Evolutionary conservation across 164 flowering plant genomes (phyloP).

Genomic region (Nymphaea colorata): DNA sequence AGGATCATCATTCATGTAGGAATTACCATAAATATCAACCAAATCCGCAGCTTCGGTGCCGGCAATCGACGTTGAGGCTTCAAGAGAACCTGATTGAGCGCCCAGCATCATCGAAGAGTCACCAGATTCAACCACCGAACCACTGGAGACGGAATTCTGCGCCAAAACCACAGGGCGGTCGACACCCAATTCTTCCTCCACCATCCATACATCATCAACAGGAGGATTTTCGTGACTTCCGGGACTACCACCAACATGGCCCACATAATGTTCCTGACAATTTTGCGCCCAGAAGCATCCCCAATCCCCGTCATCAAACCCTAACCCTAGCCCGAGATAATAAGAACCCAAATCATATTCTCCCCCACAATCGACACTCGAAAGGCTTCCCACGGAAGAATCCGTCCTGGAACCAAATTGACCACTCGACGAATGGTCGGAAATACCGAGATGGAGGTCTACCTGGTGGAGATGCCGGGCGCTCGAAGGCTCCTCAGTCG

Average conservation of each 20-base stretch:
- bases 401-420: conserved; percentile 10
- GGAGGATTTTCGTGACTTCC: not conserved
- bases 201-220: not conserved
- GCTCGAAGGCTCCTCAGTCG: conserved; percentile 15
- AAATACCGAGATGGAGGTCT: conserved; percentile 45
- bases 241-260: not conserved
- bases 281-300: conserved; percentile 21
- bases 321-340: conserved; percentile 25
- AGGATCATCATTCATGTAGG: not conserved
- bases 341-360: conserved; percentile 13
- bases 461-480: conserved; percentile 35
- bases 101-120: conserved; percentile 10
- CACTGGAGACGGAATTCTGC: conserved; percentile 2
- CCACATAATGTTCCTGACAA: not conserved
- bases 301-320: conserved; percentile 21
- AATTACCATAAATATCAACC: not conserved
- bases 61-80: not conserved
- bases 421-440: conserved; percentile 31
- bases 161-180: not conserved
- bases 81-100: not conserved
- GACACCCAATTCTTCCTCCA: conserved; percentile 14
- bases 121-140: conserved; percentile 10
- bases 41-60: not conserved
- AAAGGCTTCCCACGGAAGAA: conserved; percentile 13
- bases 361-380: conserved; percentile 15